Base-by-base conservation (phyloP, 2,329 filamentous ascomycete genomes). In the Apiospora pterosperma region DNA sequence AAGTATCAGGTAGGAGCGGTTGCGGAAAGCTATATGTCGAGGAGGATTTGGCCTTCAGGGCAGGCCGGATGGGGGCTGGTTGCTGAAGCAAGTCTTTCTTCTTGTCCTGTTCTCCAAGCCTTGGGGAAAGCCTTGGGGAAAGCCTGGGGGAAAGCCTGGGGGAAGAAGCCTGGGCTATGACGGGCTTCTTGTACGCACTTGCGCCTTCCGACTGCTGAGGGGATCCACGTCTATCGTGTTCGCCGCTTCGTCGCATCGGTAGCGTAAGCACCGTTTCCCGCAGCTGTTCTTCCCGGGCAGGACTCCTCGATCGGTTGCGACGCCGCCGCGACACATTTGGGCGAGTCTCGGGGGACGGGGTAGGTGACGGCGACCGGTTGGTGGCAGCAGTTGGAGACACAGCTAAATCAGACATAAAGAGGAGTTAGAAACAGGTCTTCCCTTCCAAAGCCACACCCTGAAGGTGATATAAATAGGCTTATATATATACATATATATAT, bases 1-100 rank as follows among this genome's bases (percentile, higher is more conserved):
- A 90, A 52, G 87, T 79, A 74, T 92, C 89, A 67, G 86, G 84
- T 59, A 91, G 77, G 59, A 92, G 80, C n/a, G 89, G 81, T 64
- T 81, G 79, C 31, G 83, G 81, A 63, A 82, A 75, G 67, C 78
- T 78, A 62, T 79, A 75, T 36, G 81, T 16, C n/a, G 36, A 79
- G 62, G 77, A 73, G 34, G 80, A 77, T 60, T 80, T 81, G 65
- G 83, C 79, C 34, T 72, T 71, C 61, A 72, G 64, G 31, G 69
- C 48, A 34, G 48, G 48, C 28, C 69, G 39, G 70, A 68, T 66
- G 78, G 80, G 59, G 79, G 69, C 52, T 16, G 71, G 71, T n/a
- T 72, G 74, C 63, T 36, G 58, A 58, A 66, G 34, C 67, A 69
- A 65, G 62, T 31, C 64, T 28, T 59, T 66, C 65, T 66, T 63